phyloP scores from a whole-genome alignment of 768 basidiomycete species.

The Suillus lakei region DNA sequence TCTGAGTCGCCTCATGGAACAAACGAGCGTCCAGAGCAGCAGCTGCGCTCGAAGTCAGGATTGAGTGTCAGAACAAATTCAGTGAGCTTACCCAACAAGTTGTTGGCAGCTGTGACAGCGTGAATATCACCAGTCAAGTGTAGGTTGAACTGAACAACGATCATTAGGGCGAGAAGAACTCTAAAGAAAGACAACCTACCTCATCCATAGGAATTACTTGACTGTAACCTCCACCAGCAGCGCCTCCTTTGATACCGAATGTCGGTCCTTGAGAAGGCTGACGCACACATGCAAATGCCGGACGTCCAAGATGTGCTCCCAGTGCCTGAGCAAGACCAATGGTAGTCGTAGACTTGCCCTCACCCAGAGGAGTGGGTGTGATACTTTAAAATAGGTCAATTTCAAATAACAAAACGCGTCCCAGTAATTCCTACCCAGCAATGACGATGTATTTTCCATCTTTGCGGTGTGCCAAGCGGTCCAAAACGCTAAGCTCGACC shows the following conservation, averaged over 20 bases:
- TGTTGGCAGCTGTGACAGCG: conserved; percentile 96
- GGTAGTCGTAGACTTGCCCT: conserved; percentile 98
- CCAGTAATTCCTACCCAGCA: conserved; percentile 64
- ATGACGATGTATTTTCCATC: conserved; percentile 97
- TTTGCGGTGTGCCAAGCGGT: conserved; percentile 82
- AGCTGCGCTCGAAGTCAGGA: conserved; percentile 50
- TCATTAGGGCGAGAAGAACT: conserved; percentile 11
- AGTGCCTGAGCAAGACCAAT: conserved; percentile 96
- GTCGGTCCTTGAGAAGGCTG: conserved; percentile 99
- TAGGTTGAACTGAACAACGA: conserved; percentile 76
- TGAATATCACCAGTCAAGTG: conserved; percentile 98
- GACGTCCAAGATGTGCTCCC: conserved; percentile 90
- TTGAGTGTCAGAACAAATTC: neutral
- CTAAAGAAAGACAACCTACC: conserved; percentile 42
- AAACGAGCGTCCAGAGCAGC: conserved; percentile 97
- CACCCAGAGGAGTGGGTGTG: conserved; percentile 95
- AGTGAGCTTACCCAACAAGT: conserved; percentile 72
- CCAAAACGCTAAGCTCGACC: conserved; percentile 87
- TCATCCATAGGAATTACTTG: conserved; percentile 99
- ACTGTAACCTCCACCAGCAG: conserved; percentile 97
- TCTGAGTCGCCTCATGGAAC: conserved; percentile 96
- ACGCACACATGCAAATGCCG: conserved; percentile 94
- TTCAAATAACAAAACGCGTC: conserved; percentile 12
- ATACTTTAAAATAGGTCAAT: conserved; percentile 55
- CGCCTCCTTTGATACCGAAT: conserved; percentile 99